Conservation (phyloP, 257 asterid species). For the Capsicum chinense region DNA sequence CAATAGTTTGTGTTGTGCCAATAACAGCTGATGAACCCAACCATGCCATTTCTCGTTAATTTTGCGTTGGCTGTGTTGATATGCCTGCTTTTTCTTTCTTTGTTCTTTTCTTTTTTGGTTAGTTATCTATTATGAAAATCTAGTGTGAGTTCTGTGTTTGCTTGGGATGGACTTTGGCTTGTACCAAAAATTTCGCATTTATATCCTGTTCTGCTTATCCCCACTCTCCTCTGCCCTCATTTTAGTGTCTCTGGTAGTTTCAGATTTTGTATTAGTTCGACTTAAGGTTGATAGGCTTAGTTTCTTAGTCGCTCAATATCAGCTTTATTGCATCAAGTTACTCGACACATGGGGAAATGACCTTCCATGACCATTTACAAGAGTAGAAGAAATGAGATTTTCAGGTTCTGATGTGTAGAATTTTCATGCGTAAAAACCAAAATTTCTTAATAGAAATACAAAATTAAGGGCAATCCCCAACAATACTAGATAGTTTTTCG, state of each 20-base stretch:
- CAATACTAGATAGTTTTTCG: no score
- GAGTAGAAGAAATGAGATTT: no score
- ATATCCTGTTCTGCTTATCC: neutral
- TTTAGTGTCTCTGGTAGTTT: neutral
- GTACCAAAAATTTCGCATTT: neutral
- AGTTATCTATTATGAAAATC: neutral
- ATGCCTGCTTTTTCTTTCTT: neutral
- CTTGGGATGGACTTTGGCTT: neutral
- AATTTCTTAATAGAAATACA: no score
- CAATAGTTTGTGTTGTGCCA: neutral
- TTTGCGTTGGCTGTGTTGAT: neutral
- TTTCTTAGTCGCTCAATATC: neutral
- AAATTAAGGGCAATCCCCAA: no score
- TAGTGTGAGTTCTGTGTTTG: neutral
- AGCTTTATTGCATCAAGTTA: no score
- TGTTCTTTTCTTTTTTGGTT: neutral
- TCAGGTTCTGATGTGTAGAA: no score
- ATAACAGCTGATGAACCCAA: slow-evolving; percentile 6
- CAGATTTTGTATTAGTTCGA: neutral
- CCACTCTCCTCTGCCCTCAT: neutral
- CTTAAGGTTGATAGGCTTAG: neutral
- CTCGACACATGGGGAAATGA: no score
- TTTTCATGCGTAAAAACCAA: no score
- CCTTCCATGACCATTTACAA: no score
- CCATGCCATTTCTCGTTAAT: neutral